Evolutionary conservation across 768 basidiomycete species (phyloP).

Genomic region (Nidularia sp.): DNA sequence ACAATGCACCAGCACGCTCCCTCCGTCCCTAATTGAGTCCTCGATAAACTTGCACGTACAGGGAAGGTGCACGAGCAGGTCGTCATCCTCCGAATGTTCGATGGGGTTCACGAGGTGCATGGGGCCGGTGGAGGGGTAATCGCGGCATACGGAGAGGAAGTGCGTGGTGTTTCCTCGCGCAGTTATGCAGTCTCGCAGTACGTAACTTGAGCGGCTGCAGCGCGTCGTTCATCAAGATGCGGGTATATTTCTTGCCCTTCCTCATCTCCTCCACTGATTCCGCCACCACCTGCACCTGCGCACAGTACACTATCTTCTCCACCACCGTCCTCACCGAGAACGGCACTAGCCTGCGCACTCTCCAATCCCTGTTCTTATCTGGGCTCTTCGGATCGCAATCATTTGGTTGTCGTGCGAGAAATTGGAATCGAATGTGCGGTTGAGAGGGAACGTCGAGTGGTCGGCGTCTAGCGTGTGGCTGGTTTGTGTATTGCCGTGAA

Average conservation of each 20-base stretch:
- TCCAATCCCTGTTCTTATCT: constrained; percentile 42
- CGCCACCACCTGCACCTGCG: background rate
- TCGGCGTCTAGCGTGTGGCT: constrained; percentile 67
- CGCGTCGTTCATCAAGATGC: constrained; percentile 78
- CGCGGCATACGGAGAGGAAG: constrained; percentile 52
- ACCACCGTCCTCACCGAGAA: constrained; percentile 74
- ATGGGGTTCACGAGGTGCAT: constrained; percentile 37
- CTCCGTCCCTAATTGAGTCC: constrained; percentile 44
- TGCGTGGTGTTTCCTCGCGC: constrained; percentile 27
- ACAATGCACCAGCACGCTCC: constrained; percentile 66
- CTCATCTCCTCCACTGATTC: constrained; percentile 3
- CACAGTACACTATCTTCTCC: constrained; percentile 56
- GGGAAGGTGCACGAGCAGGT: constrained; percentile 64
- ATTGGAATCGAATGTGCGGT: constrained; percentile 66
- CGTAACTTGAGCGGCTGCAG: constrained; percentile 63
- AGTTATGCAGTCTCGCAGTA: constrained; percentile 20
- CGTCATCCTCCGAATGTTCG: constrained; percentile 42
- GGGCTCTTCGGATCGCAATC: constrained; percentile 47
- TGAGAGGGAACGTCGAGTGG: constrained; percentile 67
- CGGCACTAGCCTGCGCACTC: constrained; percentile 58
- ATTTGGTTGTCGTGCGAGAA: constrained; percentile 88
- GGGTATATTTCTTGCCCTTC: constrained; percentile 40
- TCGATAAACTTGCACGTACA: constrained; percentile 60
- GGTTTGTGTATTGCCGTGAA: constrained; percentile 68
- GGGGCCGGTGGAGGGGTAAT: constrained; percentile 39